Base-by-base conservation (phyloP, 2,329 filamentous ascomycete genomes). In the Hypoxylon sp. region DNA sequence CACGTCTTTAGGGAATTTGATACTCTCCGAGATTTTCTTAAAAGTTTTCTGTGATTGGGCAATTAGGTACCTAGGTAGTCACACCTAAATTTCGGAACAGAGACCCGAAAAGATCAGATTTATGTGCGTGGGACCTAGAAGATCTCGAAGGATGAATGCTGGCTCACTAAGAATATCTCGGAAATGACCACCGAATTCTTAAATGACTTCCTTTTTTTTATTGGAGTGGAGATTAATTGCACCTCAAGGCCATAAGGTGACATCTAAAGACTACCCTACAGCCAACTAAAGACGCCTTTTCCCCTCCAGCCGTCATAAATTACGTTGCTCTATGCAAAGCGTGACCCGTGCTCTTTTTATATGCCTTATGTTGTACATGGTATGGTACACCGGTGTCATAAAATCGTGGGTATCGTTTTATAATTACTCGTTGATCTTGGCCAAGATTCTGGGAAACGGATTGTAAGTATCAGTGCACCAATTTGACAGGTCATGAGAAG, bases 351-450 rank as follows among this genome's bases (percentile, higher is more conserved):
- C 66, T 65, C 58, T 70, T 71, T 67, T 67, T 64, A 63, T 68
- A 60, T 71, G 67, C 57, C 62, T 72, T 61, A 50, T 71, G 67
- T 65, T 73, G 69, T 76, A 75, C 70, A 72, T 70, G 48, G 51
- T 72, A 74, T 77, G 57, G 72, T 75, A 75, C 75, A 76, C 74
- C 73, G 62, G 68, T 67, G 70, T 74, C 74, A 65, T 74, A 71
- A 74, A 74, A 68, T 69, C 69, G 54, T 74, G 65, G 68, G 66
- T 70, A 58, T 74, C 64, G 78, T 87, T 86, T 93, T 39, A 17
- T 62, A 51, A 47, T 70, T 65, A 97, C 88, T 98, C 95, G 85
- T 94, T 97, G 89, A 99, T 97, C 92, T 98, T 99, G 82, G 96
- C 96, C 69, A 99, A 90, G 76, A 99, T 93, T 82, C 95, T 98